Evolutionary conservation across 2,329 filamentous ascomycete genomes (phyloP), one percentile per base, ranked within the genome.

Genomic region (Pseudocercospora cruenta): DNA sequence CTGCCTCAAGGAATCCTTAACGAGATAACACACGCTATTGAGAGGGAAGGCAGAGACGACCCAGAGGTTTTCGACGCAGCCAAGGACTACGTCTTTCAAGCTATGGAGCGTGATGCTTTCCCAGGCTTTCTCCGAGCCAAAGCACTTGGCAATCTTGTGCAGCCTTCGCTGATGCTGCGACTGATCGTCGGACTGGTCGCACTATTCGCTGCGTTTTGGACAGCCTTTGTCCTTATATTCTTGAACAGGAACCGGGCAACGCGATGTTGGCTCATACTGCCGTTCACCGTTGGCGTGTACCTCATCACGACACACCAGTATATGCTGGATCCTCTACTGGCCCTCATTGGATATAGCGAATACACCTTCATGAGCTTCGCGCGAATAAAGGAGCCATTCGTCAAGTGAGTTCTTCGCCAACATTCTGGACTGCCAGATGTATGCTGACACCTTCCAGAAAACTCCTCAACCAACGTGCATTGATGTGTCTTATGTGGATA

Each of bases 41-140:
- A 99, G 80, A 91, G 94, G 72, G 90, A 93, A 70, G 92, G 93
- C 54, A 89, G 95, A 73, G 95, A 98, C 74, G 95, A 99, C 77
- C 95, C 95, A 0, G 95, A 99, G 79, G 91, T 99, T 12, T 99
- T 99, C 74, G 95, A 98, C 77, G 89, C 92, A 21, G 95, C 95
- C 62, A 99, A 99, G 83, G 95, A 99, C 82, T 99, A 98, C 78
- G 95, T 98, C 69, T 99, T 98, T 80, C 96, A 99, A 81, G 96
- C 96, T 36, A 99, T 99, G 95, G 96, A 99, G 81, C 88, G 96
- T 63, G 95, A 99, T 81, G 95, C 96, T n/a, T 99, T 97, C 78
- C 95, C 96, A 0, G 94, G 94, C 0, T 99, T 99, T 80, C 85
- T 99, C 66, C 88, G 94, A 76, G 92, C 93, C 81, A 98, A 98